A percentile compares a stretch with the other conserved stretches of the same genome.
phyloP scores from a whole-genome alignment of 148 eudicot genomes.

The Camellia sinensis region DNA sequence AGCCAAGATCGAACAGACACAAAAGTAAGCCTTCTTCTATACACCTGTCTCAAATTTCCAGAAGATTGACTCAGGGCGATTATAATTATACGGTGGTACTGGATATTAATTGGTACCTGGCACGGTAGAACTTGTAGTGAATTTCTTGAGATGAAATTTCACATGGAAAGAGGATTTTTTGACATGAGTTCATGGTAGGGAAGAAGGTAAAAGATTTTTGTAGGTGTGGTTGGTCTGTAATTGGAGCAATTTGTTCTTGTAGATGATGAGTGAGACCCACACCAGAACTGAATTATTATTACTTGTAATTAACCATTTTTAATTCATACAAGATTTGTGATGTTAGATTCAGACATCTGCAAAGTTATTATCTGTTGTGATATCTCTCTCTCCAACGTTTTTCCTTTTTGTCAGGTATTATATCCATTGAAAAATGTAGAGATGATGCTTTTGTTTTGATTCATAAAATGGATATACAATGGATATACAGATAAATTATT shows the following conservation, averaged over 20 bases:
- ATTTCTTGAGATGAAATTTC: neutral
- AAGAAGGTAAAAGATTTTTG: neutral
- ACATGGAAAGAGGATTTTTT: neutral
- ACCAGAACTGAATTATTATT: neutral
- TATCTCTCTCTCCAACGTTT: neutral
- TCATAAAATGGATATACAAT: no score
- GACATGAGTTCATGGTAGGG: neutral
- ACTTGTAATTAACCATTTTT: neutral
- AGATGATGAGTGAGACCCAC: neutral
- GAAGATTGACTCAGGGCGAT: neutral
- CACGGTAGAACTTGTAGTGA: neutral
- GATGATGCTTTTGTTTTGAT: no score
- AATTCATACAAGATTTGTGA: neutral
- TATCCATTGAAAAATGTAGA: no score
- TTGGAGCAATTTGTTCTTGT: neutral
- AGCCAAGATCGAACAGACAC: slow-evolving; percentile 37
- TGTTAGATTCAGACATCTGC: neutral
- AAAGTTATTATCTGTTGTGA: neutral
- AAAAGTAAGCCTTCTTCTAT: slow-evolving; percentile 14
- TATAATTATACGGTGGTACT: no score
- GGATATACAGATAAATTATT: no score
- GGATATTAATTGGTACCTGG: neutral
- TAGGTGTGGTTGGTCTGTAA: neutral
- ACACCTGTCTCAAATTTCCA: neutral
- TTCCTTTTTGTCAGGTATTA: neutral